Evolutionary conservation across 2,329 filamentous ascomycete genomes (phyloP), one percentile per base, ranked within the genome.

Genomic region (Rutstroemia sydowiana): DNA sequence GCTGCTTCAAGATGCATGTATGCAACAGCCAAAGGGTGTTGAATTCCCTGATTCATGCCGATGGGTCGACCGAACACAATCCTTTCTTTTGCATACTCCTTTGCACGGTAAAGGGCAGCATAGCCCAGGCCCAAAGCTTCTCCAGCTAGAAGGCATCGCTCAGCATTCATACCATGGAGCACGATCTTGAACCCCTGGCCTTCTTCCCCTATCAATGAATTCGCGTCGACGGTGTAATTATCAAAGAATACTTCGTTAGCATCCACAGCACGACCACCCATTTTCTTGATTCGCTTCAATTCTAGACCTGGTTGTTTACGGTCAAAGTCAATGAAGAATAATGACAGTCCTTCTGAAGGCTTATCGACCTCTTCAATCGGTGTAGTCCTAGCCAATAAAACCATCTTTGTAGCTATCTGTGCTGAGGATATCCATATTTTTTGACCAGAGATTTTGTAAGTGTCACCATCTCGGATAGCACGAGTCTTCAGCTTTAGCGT

Each of bases 341-440:
- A 71, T 0, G 85, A 89, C 0, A 95, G 73, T 0, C 85, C 87
- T 65, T 91, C 81, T n/a, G 79, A 87, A 0, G 84, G 78, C 63
- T 84, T 89, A 54, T 73, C 71, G 0, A 82, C 80, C 54, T 87
- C 74, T 46, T 88, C 83, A 0, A 84, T 59, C 0, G 85, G 78
- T 0, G 82, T 88, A 0, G 88, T 95, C 1, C 88, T 79, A 0
- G 87, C 87, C 0, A 95, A 76, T 0, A 95, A 74, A 3, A 95
- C 83, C 88, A 95, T 95, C 62, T 88, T 88, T 3, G 77, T 76
- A 0, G 88, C 88, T 0, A 92, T 85, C 65, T 95, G 87, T 0
- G 88, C 88, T 48, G 82, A 91, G 0, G 87, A 88, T 50, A 93
- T 95, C 88, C 88, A 95, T 50, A 92, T 91, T 70, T 95, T 95